Percentiles rank a stretch among this genome's conserved stretches.
These are phyloP conservation scores for Camelina laxa DNA, from an alignment of 345 rosid genomes.

Conservation along the genomic window DNA sequence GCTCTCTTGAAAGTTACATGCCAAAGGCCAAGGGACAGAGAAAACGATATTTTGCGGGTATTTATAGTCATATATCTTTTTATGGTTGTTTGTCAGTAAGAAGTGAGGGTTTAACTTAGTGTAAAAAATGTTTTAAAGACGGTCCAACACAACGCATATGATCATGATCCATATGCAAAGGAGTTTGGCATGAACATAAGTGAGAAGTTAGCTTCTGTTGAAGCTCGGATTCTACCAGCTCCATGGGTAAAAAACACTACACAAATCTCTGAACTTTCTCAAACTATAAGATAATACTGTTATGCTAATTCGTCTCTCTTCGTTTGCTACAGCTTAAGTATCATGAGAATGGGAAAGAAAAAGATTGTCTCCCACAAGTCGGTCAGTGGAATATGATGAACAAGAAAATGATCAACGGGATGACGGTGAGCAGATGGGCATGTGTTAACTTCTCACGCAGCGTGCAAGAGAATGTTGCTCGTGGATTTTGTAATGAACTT, in stretches of 20 bases:
- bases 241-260: conserved; percentile 78
- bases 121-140: conserved; percentile 55
- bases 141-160: conserved; percentile 85
- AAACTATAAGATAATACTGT: neutral
- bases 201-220: conserved; percentile 90
- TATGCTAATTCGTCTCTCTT: neutral
- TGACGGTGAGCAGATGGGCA: conserved; percentile 95
- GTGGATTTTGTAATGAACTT: conserved; percentile 90
- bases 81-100: neutral
- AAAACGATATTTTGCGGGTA: conserved; percentile 83
- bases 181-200: conserved; percentile 96
- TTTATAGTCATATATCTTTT: neutral
- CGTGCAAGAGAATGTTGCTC: conserved; percentile 93
- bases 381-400: conserved; percentile 99
- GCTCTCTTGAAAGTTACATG: conserved; percentile 92
- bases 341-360: conserved; percentile 97
- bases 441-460: conserved; percentile 96
- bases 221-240: conserved; percentile 99
- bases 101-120: conserved; percentile 8
- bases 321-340: conserved; percentile 76
- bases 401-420: conserved; percentile 99
- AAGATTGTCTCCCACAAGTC: conserved; percentile 96
- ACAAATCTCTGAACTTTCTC: neutral
- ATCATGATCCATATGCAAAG: conserved; percentile 94
- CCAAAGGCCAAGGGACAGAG: conserved; percentile 95